Evolutionary conservation across 441 rosid genomes (phyloP).

Genomic region (Aleurites moluccanus): DNA sequence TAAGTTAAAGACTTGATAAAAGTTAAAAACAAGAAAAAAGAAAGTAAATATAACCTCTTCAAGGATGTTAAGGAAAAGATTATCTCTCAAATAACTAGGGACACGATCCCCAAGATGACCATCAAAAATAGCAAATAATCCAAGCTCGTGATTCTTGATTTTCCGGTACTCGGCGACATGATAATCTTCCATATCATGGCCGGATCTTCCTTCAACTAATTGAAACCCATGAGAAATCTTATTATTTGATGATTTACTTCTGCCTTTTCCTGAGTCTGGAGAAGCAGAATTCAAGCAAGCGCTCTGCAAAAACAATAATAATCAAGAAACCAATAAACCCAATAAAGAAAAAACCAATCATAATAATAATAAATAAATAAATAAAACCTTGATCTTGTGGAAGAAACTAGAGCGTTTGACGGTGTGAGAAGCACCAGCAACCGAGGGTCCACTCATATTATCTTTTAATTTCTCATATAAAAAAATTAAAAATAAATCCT

Average conservation of each 20-base stretch:
- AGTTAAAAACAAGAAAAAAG: too few species aligned
- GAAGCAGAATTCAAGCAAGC: slow-evolving; percentile 43
- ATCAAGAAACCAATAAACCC: not conserved
- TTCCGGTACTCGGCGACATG: slow-evolving; percentile 58
- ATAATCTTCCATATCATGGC: slow-evolving; percentile 75
- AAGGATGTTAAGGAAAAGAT: slow-evolving; percentile 59
- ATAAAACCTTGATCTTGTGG: slow-evolving; percentile 42
- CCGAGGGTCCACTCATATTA: slow-evolving; percentile 35
- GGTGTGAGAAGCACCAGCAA: slow-evolving; percentile 35
- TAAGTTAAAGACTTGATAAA: too few species aligned
- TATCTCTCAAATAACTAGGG: slow-evolving; percentile 52
- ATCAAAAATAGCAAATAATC: slow-evolving; percentile 65
- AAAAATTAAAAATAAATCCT: not conserved
- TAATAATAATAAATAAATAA: not conserved
- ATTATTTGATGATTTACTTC: slow-evolving; percentile 38
- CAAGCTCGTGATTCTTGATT: slow-evolving; percentile 50
- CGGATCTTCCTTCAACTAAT: slow-evolving; percentile 65
- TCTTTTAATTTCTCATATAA: slow-evolving; percentile 12
- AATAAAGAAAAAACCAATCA: not conserved
- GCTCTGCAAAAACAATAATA: slow-evolving; percentile 26
- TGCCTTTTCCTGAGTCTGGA: slow-evolving; percentile 54
- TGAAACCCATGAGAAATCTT: slow-evolving; percentile 57
- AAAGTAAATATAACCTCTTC: slow-evolving; percentile 39
- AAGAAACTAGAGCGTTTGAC: slow-evolving; percentile 22
- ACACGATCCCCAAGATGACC: slow-evolving; percentile 76